Conservation (phyloP, 108 stramenopile genomes). For the Cyclotella baltica region DNA sequence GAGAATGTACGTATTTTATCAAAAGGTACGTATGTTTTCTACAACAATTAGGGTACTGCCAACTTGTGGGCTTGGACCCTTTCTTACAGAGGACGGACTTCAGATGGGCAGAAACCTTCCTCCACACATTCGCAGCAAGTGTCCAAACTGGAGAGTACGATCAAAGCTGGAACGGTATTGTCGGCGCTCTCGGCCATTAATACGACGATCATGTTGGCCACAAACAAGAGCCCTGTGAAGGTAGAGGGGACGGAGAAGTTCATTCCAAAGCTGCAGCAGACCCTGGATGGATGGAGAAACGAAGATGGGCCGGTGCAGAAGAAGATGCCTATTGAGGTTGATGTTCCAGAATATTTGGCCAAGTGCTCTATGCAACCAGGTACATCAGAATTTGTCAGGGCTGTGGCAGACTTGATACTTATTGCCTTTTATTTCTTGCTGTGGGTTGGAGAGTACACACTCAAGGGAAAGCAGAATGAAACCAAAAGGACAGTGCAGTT, state of each 20-base stretch:
- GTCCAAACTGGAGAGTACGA: not conserved
- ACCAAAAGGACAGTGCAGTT: constrained; percentile 11
- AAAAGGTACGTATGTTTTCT: no score
- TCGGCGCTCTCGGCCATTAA: constrained; percentile 27
- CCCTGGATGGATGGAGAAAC: not conserved
- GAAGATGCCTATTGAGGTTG: not conserved
- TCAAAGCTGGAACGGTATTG: not conserved
- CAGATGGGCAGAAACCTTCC: not conserved
- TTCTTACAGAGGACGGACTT: not conserved
- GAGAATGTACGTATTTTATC: no score
- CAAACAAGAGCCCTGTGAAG: not conserved
- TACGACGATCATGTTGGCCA: constrained; percentile 12
- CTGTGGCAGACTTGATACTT: not conserved
- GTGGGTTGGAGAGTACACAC: constrained; percentile 14
- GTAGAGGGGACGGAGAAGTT: not conserved
- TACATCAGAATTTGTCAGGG: not conserved
- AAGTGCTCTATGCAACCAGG: not conserved
- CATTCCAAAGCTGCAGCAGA: not conserved
- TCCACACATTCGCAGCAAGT: not conserved
- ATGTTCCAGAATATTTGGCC: constrained; percentile 4
- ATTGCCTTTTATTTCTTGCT: constrained; percentile 21
- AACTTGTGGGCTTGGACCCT: constrained; percentile 33
- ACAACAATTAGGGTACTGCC: not conserved
- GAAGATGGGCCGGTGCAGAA: not conserved
- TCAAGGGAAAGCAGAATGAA: not conserved